Base-by-base conservation (phyloP, 2,329 filamentous ascomycete genomes). In the Aureobasidium sp. region DNA sequence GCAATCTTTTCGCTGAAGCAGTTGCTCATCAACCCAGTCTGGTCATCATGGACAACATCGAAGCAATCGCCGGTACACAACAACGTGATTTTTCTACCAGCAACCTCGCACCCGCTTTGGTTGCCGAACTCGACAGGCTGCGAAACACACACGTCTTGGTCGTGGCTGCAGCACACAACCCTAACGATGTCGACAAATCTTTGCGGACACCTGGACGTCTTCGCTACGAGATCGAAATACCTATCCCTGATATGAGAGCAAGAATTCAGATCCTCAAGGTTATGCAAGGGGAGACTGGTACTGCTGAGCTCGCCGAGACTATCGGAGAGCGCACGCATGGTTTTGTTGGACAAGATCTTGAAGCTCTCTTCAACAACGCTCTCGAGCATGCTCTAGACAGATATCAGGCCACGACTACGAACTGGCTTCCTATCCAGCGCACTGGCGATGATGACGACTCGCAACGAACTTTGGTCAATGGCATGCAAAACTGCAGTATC, bases 321-420 rank as follows among this genome's bases (percentile, higher is more conserved):
- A 76, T 96, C 47, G 87, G 87, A 46, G 84, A 89, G 64, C 84
- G 85, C 62, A 95, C 92, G 0, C 91, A 97, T 70, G 93, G 92
- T 4, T 97, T 90, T 73, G 95, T 90, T 36, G 88, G 89, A 5
- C 82, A 83, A 1, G 92, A 97, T 71, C 78, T 97, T 1, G 77
- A 79, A n/a, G 82, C 81, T 15, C 78, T 97, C 0, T 78, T 88
- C 52, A 75, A 81, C 52, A 73, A 80, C 48, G 82, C 86, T 73
- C 77, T 69, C 68, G 76, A 75, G 37, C 69, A 73, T 63, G 74
- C 69, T 32, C 62, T 70, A 27, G 63, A 71, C 46, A 70, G 68
- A 64, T 37, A 55, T n/a, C 64, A 63, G 73, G 73, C 67, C 67
- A 26, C 26, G 3, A 32, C 44, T 15, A 60, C 57, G 2, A 41